Conservation (phyloP, 2,329 filamentous ascomycete species). For the Arthrobotrys sinensis region DNA sequence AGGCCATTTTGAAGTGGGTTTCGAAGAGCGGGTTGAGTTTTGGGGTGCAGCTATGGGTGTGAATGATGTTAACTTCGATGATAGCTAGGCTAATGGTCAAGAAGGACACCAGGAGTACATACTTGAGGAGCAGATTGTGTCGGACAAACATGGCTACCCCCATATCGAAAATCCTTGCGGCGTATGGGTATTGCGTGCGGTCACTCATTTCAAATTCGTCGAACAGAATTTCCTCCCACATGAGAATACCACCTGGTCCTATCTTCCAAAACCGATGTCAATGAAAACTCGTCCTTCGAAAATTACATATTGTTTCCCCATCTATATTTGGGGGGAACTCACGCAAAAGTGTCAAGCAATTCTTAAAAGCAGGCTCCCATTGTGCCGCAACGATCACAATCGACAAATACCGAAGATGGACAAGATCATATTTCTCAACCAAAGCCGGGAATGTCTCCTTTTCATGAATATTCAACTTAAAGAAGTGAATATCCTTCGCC, state of each 20-base stretch:
- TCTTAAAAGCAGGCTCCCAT: constrained; percentile 17
- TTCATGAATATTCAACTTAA: constrained; percentile 36
- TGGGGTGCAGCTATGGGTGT: constrained; percentile 14
- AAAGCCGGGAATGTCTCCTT: constrained; percentile 21
- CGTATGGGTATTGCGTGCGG: neutral
- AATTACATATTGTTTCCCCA: too few species aligned
- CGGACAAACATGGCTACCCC: neutral
- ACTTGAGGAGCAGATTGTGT: constrained; percentile 15
- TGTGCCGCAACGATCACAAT: constrained; percentile 20
- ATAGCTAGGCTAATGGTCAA: neutral
- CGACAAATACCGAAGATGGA: constrained; percentile 31
- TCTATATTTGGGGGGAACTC: neutral
- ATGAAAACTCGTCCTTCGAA: too few species aligned
- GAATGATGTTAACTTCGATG: neutral
- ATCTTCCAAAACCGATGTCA: neutral
- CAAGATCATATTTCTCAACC: constrained; percentile 33
- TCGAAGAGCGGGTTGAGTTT: constrained; percentile 31
- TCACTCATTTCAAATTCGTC: constrained; percentile 25
- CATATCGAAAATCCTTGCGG: constrained; percentile 19
- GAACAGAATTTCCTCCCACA: constrained; percentile 37
- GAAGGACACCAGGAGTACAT: neutral
- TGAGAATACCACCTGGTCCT: constrained; percentile 29
- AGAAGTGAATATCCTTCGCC: constrained; percentile 6
- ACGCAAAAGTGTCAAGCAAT: constrained; percentile 17
- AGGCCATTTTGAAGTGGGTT: constrained; percentile 2